Conservation (phyloP, 768 basidiomycete genomes). For the Termitomyces heimii region DNA sequence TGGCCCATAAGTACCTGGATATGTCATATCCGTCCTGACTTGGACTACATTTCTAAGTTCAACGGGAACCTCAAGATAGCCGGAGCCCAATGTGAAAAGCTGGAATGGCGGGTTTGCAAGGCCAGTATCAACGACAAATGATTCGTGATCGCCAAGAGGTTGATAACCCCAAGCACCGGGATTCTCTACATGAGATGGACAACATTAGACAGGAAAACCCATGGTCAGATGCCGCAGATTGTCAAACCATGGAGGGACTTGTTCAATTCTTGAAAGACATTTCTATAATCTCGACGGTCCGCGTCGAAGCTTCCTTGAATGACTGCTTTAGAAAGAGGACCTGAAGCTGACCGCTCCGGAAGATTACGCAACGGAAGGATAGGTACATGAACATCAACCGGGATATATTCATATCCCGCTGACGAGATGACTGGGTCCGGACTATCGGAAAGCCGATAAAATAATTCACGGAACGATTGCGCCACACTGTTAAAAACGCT, state of each 20-base stretch:
- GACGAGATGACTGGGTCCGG: conserved; percentile 19
- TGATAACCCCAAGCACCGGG: no score
- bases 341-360: conserved; percentile 12
- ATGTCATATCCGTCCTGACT: conserved; percentile 26
- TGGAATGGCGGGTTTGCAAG: no score
- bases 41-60: conserved; percentile 31
- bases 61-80: conserved; percentile 25
- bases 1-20: no score
- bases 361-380: conserved; percentile 25
- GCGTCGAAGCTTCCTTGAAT: no score
- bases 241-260: conserved; percentile 23
- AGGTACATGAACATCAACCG: conserved; percentile 29
- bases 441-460: conserved; percentile 25
- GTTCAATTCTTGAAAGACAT: conserved; percentile 27
- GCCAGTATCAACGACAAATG: no score
- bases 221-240: background rate
- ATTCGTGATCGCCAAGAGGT: no score
- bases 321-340: no score
- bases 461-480: conserved; percentile 21
- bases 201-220: no score
- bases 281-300: conserved; percentile 29
- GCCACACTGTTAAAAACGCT: conserved; percentile 19
- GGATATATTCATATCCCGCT: conserved; percentile 28
- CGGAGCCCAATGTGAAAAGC: conserved; percentile 26
- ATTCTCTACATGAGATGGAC: no score